Base-by-base conservation (phyloP, 768 basidiomycete genomes). In the Coprinopsis strossmayeri region DNA sequence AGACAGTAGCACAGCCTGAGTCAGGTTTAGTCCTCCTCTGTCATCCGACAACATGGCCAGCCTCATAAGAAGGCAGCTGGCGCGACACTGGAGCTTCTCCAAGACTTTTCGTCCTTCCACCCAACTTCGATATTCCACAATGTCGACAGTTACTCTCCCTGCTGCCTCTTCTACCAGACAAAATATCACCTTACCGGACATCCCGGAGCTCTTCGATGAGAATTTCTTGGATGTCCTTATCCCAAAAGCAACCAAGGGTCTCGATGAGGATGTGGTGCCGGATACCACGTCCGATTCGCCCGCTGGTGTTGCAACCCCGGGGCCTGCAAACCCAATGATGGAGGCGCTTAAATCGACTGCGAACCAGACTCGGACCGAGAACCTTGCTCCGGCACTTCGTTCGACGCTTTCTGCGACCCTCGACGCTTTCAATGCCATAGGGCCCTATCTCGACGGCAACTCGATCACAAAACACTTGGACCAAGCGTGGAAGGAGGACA, bases 401-500 rank as follows among this genome's bases (percentile, higher is more conserved):
- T 78, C 79, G 5, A 83, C 83, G 0, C 59, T 63, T 13, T 77
- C 72, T 2, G 34, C 75, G 0, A 74, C 72, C 0, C 67, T 85
- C 2, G 78, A 85, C 53, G 81, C 80, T 0, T 85, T 83, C 61
- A 61, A 73, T n/a, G 53, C 57, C 15, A 53, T 84, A 13, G 61
- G 61, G 5, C 55, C 56, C 1, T 55, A 61, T 13, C 51, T 63
- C 0, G 17, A 47, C 1, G 56, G 57, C 0, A 39, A 51, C 0
- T 17, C 18, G 10, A 56, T 80, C 17, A 61, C 70, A 42, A 28
- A 39, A 0, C 58, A 69, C 39, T 70, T 87, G 1, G 55, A 59
- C 0, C 64, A 70, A 3, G 71, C 82, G 1, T 88, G 84, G 84
- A 60, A 57, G 23, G 76, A 81, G 50, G 78, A 85, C 56, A 65